Conservation (phyloP, 2,329 filamentous ascomycete genomes). For the Neofusicoccum ribis region DNA sequence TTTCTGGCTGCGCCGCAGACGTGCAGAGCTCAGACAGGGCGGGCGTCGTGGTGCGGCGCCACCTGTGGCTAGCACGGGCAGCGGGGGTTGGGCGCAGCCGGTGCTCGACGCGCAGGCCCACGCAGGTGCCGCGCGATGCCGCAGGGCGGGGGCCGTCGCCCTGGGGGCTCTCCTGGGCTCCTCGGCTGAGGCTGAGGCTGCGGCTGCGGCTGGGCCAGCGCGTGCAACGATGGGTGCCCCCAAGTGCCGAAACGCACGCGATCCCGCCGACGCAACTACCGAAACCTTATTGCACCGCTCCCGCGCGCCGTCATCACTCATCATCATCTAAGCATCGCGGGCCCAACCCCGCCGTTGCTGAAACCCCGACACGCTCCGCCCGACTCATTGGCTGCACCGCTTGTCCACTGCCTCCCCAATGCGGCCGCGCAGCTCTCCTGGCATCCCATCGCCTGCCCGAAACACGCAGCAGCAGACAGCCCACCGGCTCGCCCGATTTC, state of each 20-base stretch:
- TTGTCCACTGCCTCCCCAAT: too few relatives aligned
- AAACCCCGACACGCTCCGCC: neutral
- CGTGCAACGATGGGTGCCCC: neutral
- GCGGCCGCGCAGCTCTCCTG: neutral
- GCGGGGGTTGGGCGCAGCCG: too few relatives aligned
- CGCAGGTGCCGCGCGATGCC: too few relatives aligned
- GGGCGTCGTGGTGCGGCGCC: too few relatives aligned
- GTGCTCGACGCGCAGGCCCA: too few relatives aligned
- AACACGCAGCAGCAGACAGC: neutral
- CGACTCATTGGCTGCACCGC: neutral
- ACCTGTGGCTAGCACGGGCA: too few relatives aligned
- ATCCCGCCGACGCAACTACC: neutral
- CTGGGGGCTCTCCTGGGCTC: too few relatives aligned
- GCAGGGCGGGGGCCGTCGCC: too few relatives aligned
- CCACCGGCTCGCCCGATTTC: neutral
- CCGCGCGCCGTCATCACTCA: neutral
- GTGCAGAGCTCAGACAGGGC: too few relatives aligned
- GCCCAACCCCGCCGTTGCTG: neutral
- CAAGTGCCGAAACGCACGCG: constrained; percentile 4
- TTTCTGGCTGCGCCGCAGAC: too few relatives aligned
- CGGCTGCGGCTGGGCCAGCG: too few relatives aligned
- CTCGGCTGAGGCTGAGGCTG: too few relatives aligned
- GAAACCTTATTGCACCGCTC: neutral
- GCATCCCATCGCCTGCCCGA: neutral
- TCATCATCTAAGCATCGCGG: neutral